Evolutionary conservation across 148 eudicot genomes (phyloP), one percentile per base, ranked within the genome.

Genomic region (Vaccinium darrowii): DNA sequence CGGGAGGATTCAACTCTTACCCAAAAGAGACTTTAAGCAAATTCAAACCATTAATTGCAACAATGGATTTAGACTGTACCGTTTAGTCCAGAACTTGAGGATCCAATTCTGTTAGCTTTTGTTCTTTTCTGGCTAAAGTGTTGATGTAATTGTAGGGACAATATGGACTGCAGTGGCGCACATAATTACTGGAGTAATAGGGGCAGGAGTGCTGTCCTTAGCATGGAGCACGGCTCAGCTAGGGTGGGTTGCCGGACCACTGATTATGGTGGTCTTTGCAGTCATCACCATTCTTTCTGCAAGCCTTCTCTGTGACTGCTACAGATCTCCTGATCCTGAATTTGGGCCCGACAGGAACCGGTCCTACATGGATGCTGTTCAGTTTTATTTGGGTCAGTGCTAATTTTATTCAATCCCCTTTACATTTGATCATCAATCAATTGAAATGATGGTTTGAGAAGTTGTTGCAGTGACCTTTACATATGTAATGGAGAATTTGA

Each of bases 141-240:
- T 11, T 67, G 33, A 11, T 25, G 36, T 67, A 67, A 3, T 19
- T 60, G 21, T 58, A 88, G 90, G 90, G 43, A 89, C 87, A 2
- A 73, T 74, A 84, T 89, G 88, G 90, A 89, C 85, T 6, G 88
- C 87, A 49, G 33, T 86, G 30, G 91, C 88, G 2, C 91, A 89
- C 65, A 81, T 89, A 0, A 86, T 89, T 14, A 84, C 91, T 10
- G 91, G 87, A 65, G 88, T 89, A 21, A 86, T 89, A 25, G 90
- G 91, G 78, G 84, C 90, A 33, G 91, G 90, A 21, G 86, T 89
- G 16, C 82, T 88, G 60, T 87, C 91, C 49, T 81, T 89, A 3
- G 90, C 91, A 78, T 89, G 91, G 91, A 86, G 91, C 74, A 85
- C 78, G 0, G 90, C 91, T 71, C 90, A 88, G 79, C 71, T 89